phyloP scores from a whole-genome alignment of 768 basidiomycete species.

The Lactarius indigo region DNA sequence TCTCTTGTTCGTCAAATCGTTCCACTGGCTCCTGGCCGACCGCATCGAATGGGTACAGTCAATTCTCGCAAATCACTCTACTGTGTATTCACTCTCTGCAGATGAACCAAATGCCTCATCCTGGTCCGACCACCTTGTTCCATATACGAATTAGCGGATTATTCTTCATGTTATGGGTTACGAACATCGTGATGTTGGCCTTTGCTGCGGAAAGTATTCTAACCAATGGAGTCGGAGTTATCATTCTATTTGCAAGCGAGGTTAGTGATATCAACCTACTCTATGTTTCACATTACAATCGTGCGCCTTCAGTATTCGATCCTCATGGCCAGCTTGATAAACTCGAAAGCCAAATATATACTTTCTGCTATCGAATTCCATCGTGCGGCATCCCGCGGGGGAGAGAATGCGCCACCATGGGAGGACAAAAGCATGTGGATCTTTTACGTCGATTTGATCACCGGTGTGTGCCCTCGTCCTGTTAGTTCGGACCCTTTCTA shows the following conservation, averaged over 20 bases:
- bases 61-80: neutral
- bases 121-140: conserved; percentile 77
- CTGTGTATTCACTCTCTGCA: conserved; percentile 33
- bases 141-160: conserved; percentile 79
- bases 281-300: conserved; percentile 11
- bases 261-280: conserved; percentile 40
- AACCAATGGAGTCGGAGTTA: conserved; percentile 76
- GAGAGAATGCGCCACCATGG: conserved; percentile 88
- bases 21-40: conserved; percentile 96
- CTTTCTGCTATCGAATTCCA: conserved; percentile 80
- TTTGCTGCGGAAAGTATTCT: conserved; percentile 80
- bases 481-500: conserved; percentile 16
- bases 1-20: conserved; percentile 91
- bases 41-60: conserved; percentile 88
- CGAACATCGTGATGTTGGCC: conserved; percentile 73
- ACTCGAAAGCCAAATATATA: conserved; percentile 76
- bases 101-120: conserved; percentile 97
- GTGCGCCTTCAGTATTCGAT: conserved; percentile 69
- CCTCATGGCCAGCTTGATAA: conserved; percentile 74
- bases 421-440: conserved; percentile 97
- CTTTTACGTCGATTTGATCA: conserved; percentile 90
- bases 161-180: conserved; percentile 68
- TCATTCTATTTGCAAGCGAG: conserved; percentile 95
- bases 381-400: conserved; percentile 70
- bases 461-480: conserved; percentile 52